Base-by-base conservation (phyloP, 192 early-diverging fungal genomes). In the Coemansia sp. region DNA sequence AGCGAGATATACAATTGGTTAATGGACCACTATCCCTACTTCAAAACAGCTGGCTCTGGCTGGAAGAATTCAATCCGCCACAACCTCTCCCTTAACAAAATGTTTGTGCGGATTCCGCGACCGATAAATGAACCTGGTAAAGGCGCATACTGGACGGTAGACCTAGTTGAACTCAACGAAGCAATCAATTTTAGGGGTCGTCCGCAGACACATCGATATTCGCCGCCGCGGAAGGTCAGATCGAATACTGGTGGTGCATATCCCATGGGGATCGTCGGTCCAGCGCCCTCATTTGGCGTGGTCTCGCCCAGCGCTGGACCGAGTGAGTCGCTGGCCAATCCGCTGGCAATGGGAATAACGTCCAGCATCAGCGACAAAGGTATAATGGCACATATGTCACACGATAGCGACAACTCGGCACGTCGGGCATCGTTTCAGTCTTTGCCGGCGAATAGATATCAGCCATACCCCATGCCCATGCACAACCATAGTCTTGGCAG, bases 1-100 rank as follows among this genome's bases (percentile, higher is more conserved):
- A 89, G 85, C 64, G 92, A 92, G 48, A 93, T 95, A 64, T 95
- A 95, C 76, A 82, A 84, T 31, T 94, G 88, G 84, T 83, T 92
- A 16, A 86, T 86, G 64, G 82, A 84, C n/a, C 65, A 88, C 60
- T 94, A 89, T 56, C 88, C 91, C 7, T 93, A 91, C 68, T 95
- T 87, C 62, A 78, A 85, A 49, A 88, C 87, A 16, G 92, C 90
- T 1, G 84, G 84, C 31, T 80, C 79, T 27, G 87, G 87, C n/a
- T 88, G 87, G 88, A 85, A 93, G 76, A 94, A 94, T 69, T 94
- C 92, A 12, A 88, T 94, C 55, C 85, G 93, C n/a, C 93, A 94
- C 74, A 94, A 94, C 71, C 83, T 94, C 56, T 91, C 90, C 5
- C 79, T 94, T 8, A 93, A 93, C 72, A 91, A 90, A 66, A 78